phyloP scores from a whole-genome alignment of 2,329 filamentous ascomycete species.

The Diaporthe nobilis region DNA sequence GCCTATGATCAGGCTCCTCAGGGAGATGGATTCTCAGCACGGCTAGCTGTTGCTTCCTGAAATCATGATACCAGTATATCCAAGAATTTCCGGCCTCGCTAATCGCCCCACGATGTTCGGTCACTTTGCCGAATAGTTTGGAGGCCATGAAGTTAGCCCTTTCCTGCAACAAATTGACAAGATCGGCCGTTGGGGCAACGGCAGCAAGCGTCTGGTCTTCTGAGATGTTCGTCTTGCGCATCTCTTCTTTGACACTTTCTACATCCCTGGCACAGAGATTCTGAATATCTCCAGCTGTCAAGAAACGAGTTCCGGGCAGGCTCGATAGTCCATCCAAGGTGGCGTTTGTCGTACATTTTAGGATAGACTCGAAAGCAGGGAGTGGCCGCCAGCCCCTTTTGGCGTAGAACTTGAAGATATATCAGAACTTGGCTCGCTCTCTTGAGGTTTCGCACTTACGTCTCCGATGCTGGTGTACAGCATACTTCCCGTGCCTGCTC shows the following conservation, averaged over 20 bases:
- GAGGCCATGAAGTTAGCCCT: constrained; percentile 3
- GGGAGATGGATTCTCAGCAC: constrained; percentile 5
- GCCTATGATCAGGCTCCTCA: background rate
- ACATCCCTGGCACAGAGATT: background rate
- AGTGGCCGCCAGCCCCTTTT: constrained; percentile 15
- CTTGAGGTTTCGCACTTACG: background rate
- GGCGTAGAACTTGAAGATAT: background rate
- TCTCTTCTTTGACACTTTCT: background rate
- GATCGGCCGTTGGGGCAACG: background rate
- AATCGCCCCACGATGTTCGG: background rate
- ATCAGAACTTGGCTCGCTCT: background rate
- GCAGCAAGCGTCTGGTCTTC: background rate
- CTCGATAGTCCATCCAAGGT: background rate
- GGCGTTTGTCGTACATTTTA: background rate
- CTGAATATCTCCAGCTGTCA: background rate
- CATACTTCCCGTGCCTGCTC: constrained; percentile 7
- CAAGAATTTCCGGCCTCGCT: background rate
- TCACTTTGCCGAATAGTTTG: background rate
- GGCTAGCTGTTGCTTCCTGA: constrained; percentile 15
- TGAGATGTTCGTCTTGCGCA: background rate
- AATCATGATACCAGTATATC: constrained; percentile 27
- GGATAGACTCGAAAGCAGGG: background rate
- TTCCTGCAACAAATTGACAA: background rate
- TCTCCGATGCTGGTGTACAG: constrained; percentile 27
- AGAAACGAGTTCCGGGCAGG: background rate